Conservation (phyloP, 148 eudicot species). For the Rhododendron vialii region DNA sequence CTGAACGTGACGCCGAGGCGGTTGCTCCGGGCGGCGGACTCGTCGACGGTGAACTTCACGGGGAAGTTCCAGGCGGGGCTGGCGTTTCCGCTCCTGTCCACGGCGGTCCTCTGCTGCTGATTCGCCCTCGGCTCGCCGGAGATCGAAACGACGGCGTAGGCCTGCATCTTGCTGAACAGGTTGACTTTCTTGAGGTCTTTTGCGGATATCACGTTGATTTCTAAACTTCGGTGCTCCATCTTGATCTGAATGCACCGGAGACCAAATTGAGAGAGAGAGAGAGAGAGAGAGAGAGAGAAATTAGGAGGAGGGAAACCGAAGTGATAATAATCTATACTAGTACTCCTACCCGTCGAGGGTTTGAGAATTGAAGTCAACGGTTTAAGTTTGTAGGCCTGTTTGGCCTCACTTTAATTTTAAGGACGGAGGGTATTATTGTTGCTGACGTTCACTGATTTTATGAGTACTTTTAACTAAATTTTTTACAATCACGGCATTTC, state of each 20-base stretch:
- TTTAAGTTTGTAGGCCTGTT: no score
- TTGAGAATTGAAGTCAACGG: not conserved
- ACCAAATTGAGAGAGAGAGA: not conserved
- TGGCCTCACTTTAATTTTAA: no score
- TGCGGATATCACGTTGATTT: slow-evolving; percentile 44
- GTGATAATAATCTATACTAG: no score
- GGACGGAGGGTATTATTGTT: no score
- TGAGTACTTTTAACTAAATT: no score
- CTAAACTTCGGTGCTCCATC: slow-evolving; percentile 50
- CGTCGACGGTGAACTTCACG: slow-evolving; percentile 41
- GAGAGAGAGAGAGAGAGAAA: not conserved
- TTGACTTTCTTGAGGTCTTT: slow-evolving; percentile 45
- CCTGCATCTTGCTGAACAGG: slow-evolving; percentile 42
- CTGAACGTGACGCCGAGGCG: slow-evolving; percentile 34
- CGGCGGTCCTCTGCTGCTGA: slow-evolving; percentile 31
- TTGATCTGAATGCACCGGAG: not conserved
- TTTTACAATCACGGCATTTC: no score
- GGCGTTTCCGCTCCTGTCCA: slow-evolving; percentile 32
- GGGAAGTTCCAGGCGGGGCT: slow-evolving; percentile 65
- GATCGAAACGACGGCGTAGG: slow-evolving; percentile 46
- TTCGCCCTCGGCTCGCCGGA: slow-evolving; percentile 21
- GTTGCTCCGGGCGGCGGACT: slow-evolving; percentile 23
- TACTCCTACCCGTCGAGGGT: no score
- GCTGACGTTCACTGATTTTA: no score
- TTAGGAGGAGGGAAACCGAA: not conserved